Base-by-base conservation (phyloP, 768 basidiomycete genomes). In the Gloeopeniophorella convolvens region DNA sequence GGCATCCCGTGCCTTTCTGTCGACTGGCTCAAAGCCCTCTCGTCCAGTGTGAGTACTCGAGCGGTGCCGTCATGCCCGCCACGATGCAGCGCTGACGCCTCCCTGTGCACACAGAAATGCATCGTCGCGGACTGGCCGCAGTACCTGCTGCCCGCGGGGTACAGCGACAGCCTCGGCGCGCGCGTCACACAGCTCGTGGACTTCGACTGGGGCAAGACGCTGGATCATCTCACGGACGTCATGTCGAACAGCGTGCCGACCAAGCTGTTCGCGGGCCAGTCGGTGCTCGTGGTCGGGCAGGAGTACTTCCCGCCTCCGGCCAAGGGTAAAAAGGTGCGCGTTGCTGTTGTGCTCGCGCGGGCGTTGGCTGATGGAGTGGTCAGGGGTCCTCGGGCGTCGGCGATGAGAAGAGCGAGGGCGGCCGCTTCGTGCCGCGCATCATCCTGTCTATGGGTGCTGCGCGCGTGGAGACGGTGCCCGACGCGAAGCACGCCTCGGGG, bases 1-100 rank as follows among this genome's bases (percentile, higher is more conserved):
- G 92, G 92, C 10, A 81, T 96, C 44, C 93, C 93, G 3, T 92
- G 89, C 57, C 60, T 96, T 21, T 75, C 74, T 1, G 63, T 73
- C 5, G 66, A 72, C 10, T 92, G 82, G 78, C 62, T 85, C 26
- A 55, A 69, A 28, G 65, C 70, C 21, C 70, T 68, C 10, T 60
- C 72, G 15, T 53, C 63, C 10, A 63, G 55, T 34, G 66, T 67
- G 43, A 49, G 63, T 58, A n/a, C n/a, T n/a, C n/a, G n/a, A n/a
- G n/a, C n/a, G n/a, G n/a, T n/a, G n/a, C n/a, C n/a, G n/a, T n/a
- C n/a, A n/a, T 21, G 5, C 24, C 32, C 47, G 28, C 10, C 12
- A 36, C 4, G 13, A 13, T 32, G 10, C 41, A 7, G 32, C 12
- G 15, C 20, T 36, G 5, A 37, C n/a, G 3, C 9, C 15, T 11